Evolutionary conservation across 2,329 filamentous ascomycete species (phyloP).

Genomic region (Verticillium zaregamsianum): DNA sequence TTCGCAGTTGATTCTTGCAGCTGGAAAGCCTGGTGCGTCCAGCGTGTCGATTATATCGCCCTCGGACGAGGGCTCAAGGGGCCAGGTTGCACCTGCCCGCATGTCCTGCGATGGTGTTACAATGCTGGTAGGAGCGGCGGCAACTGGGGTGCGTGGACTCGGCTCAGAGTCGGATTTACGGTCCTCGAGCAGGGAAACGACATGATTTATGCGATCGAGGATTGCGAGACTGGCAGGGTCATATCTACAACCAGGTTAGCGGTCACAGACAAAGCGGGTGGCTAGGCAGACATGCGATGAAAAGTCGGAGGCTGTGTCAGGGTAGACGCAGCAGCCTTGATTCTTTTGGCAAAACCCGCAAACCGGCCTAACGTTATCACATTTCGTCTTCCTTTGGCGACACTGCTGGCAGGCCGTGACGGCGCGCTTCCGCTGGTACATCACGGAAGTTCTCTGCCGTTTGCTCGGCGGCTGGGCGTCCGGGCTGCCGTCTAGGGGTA

Average conservation of each 20-base stretch:
- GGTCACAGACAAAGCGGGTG: too few relatives aligned
- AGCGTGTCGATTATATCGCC: slow-evolving; percentile 6
- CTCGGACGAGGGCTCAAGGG: not conserved
- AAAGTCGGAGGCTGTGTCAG: slow-evolving; percentile 19
- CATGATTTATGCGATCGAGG: slow-evolving; percentile 22
- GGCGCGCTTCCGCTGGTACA: slow-evolving; percentile 23
- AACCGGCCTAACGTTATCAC: slow-evolving; percentile 29
- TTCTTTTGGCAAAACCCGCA: slow-evolving; percentile 30
- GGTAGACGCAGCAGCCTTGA: slow-evolving; percentile 27
- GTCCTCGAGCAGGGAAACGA: slow-evolving; percentile 16
- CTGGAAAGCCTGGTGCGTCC: slow-evolving; percentile 10
- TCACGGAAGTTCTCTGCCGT: not conserved
- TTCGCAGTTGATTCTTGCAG: slow-evolving; percentile 15
- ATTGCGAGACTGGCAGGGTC: slow-evolving; percentile 31
- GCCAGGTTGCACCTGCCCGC: too few relatives aligned
- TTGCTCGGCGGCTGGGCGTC: not conserved
- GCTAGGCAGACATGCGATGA: slow-evolving; percentile 14
- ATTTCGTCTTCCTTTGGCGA: slow-evolving; percentile 30
- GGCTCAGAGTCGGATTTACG: not conserved
- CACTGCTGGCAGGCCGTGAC: slow-evolving; percentile 30
- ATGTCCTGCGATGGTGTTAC: too few relatives aligned
- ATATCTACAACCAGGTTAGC: slow-evolving; percentile 17
- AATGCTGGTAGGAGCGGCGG: not conserved
- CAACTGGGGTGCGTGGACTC: not conserved
- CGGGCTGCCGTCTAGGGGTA: not conserved